These are phyloP conservation scores for Nicotiana obtusifolia DNA, from an alignment of 257 asterid species.

Conservation along the genomic window DNA sequence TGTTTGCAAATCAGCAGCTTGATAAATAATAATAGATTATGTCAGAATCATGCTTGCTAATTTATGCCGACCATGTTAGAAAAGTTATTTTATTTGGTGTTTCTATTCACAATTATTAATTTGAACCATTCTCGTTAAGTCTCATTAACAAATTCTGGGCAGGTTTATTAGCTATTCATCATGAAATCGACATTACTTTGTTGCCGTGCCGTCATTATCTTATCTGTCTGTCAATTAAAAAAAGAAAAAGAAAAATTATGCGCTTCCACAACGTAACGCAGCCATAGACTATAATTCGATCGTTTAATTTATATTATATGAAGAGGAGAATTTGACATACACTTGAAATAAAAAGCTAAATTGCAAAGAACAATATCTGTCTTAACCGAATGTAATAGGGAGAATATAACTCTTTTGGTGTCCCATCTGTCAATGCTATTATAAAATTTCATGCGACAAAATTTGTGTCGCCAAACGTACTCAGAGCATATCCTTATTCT, in stretches of 20 bases:
- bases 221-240: not conserved
- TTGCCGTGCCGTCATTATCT: conserved; percentile 12
- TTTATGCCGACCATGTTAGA: conserved; percentile 38
- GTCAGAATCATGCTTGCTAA: conserved; percentile 31
- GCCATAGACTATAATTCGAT: not conserved
- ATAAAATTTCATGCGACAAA: not conserved
- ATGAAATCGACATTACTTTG: conserved; percentile 12
- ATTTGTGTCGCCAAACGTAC: not conserved
- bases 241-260: not conserved
- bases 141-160: not conserved
- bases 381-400: not conserved
- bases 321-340: not conserved
- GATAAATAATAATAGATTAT: conserved; percentile 11
- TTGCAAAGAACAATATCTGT: not conserved
- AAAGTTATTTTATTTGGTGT: not conserved
- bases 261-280: not conserved
- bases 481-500: not conserved
- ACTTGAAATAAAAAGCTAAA: not conserved
- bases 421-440: not conserved
- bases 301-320: not conserved
- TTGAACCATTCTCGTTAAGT: not conserved
- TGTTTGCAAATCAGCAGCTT: conserved; percentile 8
- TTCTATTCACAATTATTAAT: not conserved
- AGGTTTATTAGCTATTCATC: conserved; percentile 9
- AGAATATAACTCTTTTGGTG: not conserved